Percentiles rank a stretch among this genome's conserved stretches.
Evolutionary conservation across 2,329 filamentous ascomycete species (phyloP).

Genomic region (Blastomyces silverae): DNA sequence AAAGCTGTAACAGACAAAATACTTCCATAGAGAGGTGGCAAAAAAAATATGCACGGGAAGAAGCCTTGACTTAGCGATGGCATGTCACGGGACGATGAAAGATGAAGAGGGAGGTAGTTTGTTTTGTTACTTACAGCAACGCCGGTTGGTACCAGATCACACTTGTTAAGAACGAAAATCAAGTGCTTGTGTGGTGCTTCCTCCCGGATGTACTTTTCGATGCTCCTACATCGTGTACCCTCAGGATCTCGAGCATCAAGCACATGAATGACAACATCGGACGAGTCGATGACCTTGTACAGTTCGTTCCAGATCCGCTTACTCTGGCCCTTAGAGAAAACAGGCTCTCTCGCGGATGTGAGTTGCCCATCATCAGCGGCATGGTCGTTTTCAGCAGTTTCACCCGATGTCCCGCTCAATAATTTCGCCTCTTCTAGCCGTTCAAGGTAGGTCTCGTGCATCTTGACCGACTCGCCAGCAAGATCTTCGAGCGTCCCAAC

Average conservation of each 20-base stretch:
- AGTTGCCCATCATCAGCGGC: conserved; percentile 45
- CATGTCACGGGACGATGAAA: conserved; percentile 23
- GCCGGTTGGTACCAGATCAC: conserved; percentile 82
- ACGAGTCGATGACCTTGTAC: conserved; percentile 91
- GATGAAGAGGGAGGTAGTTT: conserved; percentile 23
- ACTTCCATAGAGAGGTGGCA: conserved; percentile 56
- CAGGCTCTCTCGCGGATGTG: conserved; percentile 66
- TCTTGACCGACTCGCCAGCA: conserved; percentile 69
- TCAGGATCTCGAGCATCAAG: conserved; percentile 83
- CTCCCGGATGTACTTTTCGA: conserved; percentile 87
- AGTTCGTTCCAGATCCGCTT: conserved; percentile 97
- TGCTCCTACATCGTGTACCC: conserved; percentile 80
- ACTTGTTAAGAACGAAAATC: conserved; percentile 83
- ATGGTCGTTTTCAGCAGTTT: conserved; percentile 47
- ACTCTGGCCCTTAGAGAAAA: conserved; percentile 91
- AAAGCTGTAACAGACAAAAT: conserved; percentile 93
- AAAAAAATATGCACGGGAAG: conserved; percentile 44
- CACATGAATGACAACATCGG: conserved; percentile 92
- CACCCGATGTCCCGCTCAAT: conserved; percentile 62
- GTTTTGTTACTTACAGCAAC: conserved; percentile 69
- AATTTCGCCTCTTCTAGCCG: conserved; percentile 71
- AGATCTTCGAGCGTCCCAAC: conserved; percentile 77
- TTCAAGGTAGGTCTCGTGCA: conserved; percentile 74
- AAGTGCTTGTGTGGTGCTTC: conserved; percentile 96
- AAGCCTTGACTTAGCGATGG: conserved; percentile 82